Evolutionary conservation across 495 filamentous ascomycete species (phyloP), one percentile per base, ranked within the genome.

Genomic region (Xylaria nigripes): DNA sequence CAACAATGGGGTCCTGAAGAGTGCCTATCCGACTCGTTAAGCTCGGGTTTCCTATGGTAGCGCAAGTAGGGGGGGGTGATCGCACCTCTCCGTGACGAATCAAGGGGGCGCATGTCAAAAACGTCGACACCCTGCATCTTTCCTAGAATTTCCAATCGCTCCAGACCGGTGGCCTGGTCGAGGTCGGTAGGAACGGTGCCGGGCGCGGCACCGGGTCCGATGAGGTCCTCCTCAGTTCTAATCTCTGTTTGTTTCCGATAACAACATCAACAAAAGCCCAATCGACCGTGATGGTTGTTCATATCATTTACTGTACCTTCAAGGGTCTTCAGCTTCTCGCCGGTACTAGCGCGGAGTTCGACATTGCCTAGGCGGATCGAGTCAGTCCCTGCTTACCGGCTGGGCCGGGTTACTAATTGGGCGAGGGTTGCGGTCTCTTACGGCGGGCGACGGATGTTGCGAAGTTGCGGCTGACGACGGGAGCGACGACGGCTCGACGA

Each of bases 61-160:
- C 29, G n/a, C 3, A 18, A 32, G 44, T 6, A 1, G 38, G 30
- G 32, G n/a, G 19, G 43, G 23, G 15, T n/a, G 15, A 21, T 66
- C 80, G 53, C 74, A 89, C 88, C 90, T 76, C 81, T 83, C 56
- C 93, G 82, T 60, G 86, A 91, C 32, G 93, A 81, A 76, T 96
- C 91, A 58, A 99, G 79, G 42, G 93, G 94, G 73, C 83, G 86
- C 91, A 96, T 95, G 73, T 99, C 94, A 75, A 97, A 99, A 67
- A 97, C 78, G 71, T 99, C 93, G 58, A 99, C 78, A 61, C 93
- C 89, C 78, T 97, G 87, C 86, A 96, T 95, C 82, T 99, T 99
- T 72, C 93, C 93, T 73, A 97, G 76, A 63, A 99, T 91, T 72
- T 99, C 93, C 64, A 99, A 82, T 75, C 93, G 92, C 79, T 99